Conservation (phyloP, 805 yeast genomes). For the Yarrowia sp. region DNA sequence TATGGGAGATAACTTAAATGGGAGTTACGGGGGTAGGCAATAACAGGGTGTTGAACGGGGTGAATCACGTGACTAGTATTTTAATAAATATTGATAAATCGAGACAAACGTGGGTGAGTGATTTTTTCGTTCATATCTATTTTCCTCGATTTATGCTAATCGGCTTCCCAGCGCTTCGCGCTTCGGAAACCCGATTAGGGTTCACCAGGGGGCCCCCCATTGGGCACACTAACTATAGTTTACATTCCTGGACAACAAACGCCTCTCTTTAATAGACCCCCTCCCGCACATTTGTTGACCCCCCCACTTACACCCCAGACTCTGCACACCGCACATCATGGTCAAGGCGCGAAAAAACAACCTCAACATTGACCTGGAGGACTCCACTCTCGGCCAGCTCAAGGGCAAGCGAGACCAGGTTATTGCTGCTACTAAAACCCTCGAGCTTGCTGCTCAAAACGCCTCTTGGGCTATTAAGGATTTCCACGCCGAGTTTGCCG, state of each 20-base stretch:
- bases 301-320: not conserved
- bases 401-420: constrained; percentile 22
- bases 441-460: constrained; percentile 12
- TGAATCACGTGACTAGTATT: no score
- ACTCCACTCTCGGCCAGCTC: constrained; percentile 18
- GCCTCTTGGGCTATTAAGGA: constrained; percentile 22
- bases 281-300: not conserved
- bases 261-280: not conserved
- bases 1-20: no score
- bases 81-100: no score
- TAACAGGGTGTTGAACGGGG: no score
- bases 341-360: not conserved
- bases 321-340: not conserved
- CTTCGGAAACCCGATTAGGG: not conserved
- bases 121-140: no score
- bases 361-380: constrained; percentile 7
- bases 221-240: constrained; percentile 17
- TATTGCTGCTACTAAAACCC: constrained; percentile 7
- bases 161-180: no score
- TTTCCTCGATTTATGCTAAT: no score
- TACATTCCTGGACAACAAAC: constrained; percentile 7
- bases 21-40: no score
- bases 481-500: constrained; percentile 20
- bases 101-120: no score
- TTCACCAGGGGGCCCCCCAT: not conserved